Evolutionary conservation across 495 filamentous ascomycete genomes (phyloP).

Genomic region (Hyphodiscus hymeniophilus): DNA sequence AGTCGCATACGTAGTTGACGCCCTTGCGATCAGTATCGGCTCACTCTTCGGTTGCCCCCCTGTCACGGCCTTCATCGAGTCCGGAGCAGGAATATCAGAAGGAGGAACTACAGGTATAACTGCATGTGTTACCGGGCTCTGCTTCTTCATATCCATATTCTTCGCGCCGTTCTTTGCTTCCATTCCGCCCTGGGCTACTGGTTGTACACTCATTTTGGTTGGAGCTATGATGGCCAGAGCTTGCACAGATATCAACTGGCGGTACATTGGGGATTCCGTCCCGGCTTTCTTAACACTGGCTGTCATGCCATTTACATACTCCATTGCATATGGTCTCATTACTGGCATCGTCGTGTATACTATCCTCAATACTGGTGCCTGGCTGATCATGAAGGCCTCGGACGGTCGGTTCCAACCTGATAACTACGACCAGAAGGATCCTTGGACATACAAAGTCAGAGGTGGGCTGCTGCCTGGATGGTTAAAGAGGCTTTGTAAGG

Average conservation of each 20-base stretch:
- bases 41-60: conserved; percentile 65
- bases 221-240: conserved; percentile 73
- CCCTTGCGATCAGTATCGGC: conserved; percentile 68
- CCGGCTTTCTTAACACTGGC: conserved; percentile 75
- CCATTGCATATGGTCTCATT: conserved; percentile 64
- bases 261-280: conserved; percentile 66
- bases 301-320: conserved; percentile 79
- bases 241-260: conserved; percentile 75
- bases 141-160: conserved; percentile 81
- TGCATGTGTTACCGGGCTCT: conserved; percentile 64
- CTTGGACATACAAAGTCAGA: conserved; percentile 59
- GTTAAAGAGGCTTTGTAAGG: conserved; percentile 49
- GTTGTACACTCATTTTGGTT: conserved; percentile 72
- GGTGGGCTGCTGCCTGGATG: conserved; percentile 65
- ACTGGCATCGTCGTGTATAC: conserved; percentile 65
- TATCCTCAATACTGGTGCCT: conserved; percentile 55
- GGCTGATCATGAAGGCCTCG: conserved; percentile 53
- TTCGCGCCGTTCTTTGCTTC: conserved; percentile 82
- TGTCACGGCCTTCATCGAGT: conserved; percentile 77
- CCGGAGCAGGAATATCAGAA: conserved; percentile 76
- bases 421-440: conserved; percentile 64
- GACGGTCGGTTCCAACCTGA: conserved; percentile 61
- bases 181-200: conserved; percentile 78
- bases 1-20: conserved; percentile 72
- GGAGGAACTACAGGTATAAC: conserved; percentile 77